These are phyloP conservation scores for Grosmannia huntii DNA, from an alignment of 2,329 filamentous ascomycete genomes.

Conservation along the genomic window DNA sequence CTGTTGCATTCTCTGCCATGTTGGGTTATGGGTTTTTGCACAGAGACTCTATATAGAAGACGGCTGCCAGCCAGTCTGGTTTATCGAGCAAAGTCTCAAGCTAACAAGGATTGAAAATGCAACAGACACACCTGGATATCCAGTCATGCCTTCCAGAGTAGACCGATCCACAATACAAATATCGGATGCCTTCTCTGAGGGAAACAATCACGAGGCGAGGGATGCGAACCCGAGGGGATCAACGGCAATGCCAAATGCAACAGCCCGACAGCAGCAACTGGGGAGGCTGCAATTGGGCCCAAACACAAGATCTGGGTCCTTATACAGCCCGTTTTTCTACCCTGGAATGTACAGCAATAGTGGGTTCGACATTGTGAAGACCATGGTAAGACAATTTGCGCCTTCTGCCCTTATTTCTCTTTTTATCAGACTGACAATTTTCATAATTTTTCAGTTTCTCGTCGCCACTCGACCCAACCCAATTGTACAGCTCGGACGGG, in stretches of 20 bases:
- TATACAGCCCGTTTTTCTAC: slow-evolving; percentile 31
- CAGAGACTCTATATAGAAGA: background rate
- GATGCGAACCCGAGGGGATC: background rate
- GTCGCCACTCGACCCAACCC: slow-evolving; percentile 61
- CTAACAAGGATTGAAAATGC: background rate
- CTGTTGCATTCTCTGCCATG: too few relatives aligned
- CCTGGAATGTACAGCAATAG: slow-evolving; percentile 42
- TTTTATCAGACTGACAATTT: background rate
- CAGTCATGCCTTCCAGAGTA: background rate
- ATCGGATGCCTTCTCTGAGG: background rate
- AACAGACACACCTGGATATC: background rate
- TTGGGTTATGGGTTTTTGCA: background rate
- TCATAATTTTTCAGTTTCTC: slow-evolving; percentile 15
- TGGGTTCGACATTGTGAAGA: slow-evolving; percentile 41
- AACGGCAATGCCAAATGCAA: background rate
- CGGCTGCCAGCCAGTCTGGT: background rate
- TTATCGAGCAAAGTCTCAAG: background rate
- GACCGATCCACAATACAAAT: background rate
- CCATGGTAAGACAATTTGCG: slow-evolving; percentile 28
- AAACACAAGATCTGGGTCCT: background rate
- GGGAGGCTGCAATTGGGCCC: background rate
- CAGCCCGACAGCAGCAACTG: too few relatives aligned
- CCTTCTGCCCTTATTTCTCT: background rate
- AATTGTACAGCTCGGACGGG: slow-evolving; percentile 64
- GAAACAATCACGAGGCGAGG: background rate